These are phyloP conservation scores for Taiozyma sp. DNA, from an alignment of 1,139 yeast genomes.

Conservation along the genomic window DNA sequence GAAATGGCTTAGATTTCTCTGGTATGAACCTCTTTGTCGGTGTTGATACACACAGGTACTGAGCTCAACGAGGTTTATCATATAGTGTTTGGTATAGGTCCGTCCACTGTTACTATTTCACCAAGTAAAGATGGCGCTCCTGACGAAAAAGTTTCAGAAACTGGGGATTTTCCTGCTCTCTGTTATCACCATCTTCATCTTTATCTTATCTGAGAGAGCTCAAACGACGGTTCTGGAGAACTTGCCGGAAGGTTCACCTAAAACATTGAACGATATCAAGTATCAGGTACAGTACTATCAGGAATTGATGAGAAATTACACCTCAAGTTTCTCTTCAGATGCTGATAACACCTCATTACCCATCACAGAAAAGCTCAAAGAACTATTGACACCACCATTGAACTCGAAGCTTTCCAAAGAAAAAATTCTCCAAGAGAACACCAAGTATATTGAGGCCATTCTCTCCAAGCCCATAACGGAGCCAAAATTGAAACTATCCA, in stretches of 20 bases:
- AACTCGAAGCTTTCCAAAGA: slow-evolving; percentile 7
- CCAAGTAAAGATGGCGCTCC: neutral
- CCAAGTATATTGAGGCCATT: slow-evolving; percentile 10
- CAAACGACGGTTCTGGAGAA: neutral
- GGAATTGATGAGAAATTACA: slow-evolving; percentile 16
- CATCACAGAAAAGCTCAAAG: neutral
- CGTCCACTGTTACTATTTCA: neutral
- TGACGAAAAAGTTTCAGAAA: slow-evolving; percentile 4
- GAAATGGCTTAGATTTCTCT: neutral
- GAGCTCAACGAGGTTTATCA: neutral
- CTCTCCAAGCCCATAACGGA: slow-evolving; percentile 15
- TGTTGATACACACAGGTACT: neutral
- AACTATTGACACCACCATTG: slow-evolving; percentile 16
- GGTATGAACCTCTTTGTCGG: neutral
- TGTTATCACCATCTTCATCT: neutral
- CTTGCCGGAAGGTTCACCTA: neutral
- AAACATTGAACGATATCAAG: slow-evolving; percentile 4
- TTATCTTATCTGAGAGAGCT: neutral
- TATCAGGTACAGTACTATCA: slow-evolving; percentile 9
- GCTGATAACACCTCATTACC: slow-evolving; percentile 1
- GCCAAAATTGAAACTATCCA: slow-evolving; percentile 14
- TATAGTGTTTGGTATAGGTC: neutral
- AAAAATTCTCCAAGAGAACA: slow-evolving; percentile 14
- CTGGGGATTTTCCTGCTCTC: neutral
- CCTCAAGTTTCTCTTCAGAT: slow-evolving; percentile 14